Evolutionary conservation across 2,329 filamentous ascomycete genomes (phyloP), one percentile per base, ranked within the genome.

Genomic region (Chaetoscypha palmicola): DNA sequence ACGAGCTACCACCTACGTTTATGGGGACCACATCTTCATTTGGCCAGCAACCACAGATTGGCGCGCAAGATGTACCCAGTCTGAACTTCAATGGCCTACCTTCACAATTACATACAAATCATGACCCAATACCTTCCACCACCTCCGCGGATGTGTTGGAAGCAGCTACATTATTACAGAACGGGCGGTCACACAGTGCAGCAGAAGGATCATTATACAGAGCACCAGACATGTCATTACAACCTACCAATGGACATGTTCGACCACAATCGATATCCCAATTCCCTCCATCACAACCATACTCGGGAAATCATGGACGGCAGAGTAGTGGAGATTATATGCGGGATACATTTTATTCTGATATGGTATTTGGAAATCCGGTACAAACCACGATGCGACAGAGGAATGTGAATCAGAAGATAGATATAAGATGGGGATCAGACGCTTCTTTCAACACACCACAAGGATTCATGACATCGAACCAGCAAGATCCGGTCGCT

Each of bases 21-120:
- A 75, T 85, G 65, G 80, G 80, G 39, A 77, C 80, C 10, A 69
- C 75, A 1, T 82, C 80, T 16, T 82, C 78, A 2, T 75, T 76
- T 50, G 78, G 79, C 14, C 72, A 76, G 38, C 58, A 58, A 44
- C 47, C 58, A n/a, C 50, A 50, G 22, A 39, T 49, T 5, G 48
- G 43, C 14, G 36, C 43, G 7, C 51, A 56, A 32, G 46, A 47
- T 12, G 5, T 55, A 21, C 38, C 49, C 3, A 43, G 46, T 21
- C 35, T 50, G 34, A 52, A 48, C 38, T 61, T 51, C 38, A 45
- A 41, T 32, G 42, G 44, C 9, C 48, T 55, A 34, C 54, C 49
- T 34, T 21, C 50, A 21, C 49, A 53, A 35, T 43, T 56, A 31
- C 46, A 45, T 16, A 32, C 49, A 9, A 44, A 41, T 17, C 20